Percentiles rank a stretch among this genome's conserved stretches.
Conservation (phyloP, 1,284 basidiomycete genomes). For the Omphalotus olearius region DNA sequence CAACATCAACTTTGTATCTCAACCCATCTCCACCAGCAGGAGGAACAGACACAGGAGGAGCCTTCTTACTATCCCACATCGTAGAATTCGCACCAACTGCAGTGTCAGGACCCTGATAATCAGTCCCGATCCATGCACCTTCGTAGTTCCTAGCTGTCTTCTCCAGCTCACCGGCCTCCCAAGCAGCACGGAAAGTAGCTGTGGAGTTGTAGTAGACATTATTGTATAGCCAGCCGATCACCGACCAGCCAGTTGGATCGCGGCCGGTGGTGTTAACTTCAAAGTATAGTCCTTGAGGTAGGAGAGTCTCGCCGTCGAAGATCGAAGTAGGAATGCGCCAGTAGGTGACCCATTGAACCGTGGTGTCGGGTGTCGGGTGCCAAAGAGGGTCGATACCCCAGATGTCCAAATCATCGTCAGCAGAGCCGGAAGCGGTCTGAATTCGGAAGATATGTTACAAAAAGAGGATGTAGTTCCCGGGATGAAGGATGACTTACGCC, state of each 20-base stretch:
- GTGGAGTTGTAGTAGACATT: slow-evolving; percentile 11
- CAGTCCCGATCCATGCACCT: slow-evolving; percentile 8
- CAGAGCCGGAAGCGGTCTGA: slow-evolving; percentile 17
- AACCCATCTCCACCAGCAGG: slow-evolving; percentile 6
- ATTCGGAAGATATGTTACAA: background rate
- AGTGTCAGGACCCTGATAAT: slow-evolving; percentile 8
- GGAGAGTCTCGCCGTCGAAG: slow-evolving; percentile 20
- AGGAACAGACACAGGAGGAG: slow-evolving; percentile 5
- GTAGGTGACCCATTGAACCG: slow-evolving; percentile 18
- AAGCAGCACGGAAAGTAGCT: slow-evolving; percentile 6
- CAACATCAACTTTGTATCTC: slow-evolving; percentile 6
- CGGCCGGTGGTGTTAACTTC: slow-evolving; percentile 19
- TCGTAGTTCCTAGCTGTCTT: slow-evolving; percentile 2
- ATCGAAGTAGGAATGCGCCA: slow-evolving; percentile 19
- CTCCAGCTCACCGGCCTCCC: slow-evolving; percentile 7
- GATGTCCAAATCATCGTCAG: slow-evolving; percentile 19
- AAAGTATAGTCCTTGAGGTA: slow-evolving; percentile 20
- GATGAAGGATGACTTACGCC: slow-evolving; percentile 11
- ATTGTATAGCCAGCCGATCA: slow-evolving; percentile 19
- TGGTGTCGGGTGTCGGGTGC: slow-evolving; percentile 11
- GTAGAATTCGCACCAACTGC: slow-evolving; percentile 6
- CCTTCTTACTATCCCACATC: slow-evolving; percentile 8
- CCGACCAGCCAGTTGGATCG: slow-evolving; percentile 17
- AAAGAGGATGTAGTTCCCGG: background rate
- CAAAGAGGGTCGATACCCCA: slow-evolving; percentile 20